These are phyloP conservation scores for Hortiboletus flavorubellus DNA, from an alignment of 768 basidiomycete species.

Conservation along the genomic window DNA sequence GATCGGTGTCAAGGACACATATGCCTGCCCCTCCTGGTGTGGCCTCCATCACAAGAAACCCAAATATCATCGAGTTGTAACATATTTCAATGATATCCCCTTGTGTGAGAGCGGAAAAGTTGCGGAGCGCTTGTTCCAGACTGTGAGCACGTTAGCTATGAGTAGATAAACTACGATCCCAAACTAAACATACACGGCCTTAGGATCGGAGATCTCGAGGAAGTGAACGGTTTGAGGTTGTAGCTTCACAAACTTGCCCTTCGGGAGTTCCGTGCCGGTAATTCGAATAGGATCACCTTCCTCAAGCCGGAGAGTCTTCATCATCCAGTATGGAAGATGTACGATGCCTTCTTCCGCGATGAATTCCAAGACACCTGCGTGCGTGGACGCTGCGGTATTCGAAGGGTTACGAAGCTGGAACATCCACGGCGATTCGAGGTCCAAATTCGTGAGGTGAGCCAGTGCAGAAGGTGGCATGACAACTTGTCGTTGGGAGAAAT, in stretches of 20 bases:
- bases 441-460: slow-evolving; percentile 80
- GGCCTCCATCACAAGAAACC: slow-evolving; percentile 93
- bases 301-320: slow-evolving; percentile 89
- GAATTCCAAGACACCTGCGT: slow-evolving; percentile 98
- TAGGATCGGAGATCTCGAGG: slow-evolving; percentile 94
- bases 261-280: slow-evolving; percentile 81
- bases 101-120: slow-evolving; percentile 88
- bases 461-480: slow-evolving; percentile 97
- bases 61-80: slow-evolving; percentile 96
- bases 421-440: slow-evolving; percentile 92
- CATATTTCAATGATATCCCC: slow-evolving; percentile 97
- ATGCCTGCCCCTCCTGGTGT: slow-evolving; percentile 86
- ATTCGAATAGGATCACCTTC: slow-evolving; percentile 96
- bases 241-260: slow-evolving; percentile 95
- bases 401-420: slow-evolving; percentile 92
- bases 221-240: slow-evolving; percentile 96
- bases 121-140: slow-evolving; percentile 90
- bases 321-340: slow-evolving; percentile 99
- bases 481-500: slow-evolving; percentile 45
- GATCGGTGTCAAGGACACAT: slow-evolving; percentile 88
- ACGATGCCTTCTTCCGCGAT: slow-evolving; percentile 96
- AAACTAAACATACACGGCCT: slow-evolving; percentile 77
- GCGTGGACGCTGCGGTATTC: slow-evolving; percentile 81
- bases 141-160: slow-evolving; percentile 38
- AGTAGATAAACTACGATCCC: neutral